A percentile compares a stretch with the other conserved stretches of the same genome.
Evolutionary conservation across 495 filamentous ascomycete species (phyloP).

Genomic region (Jackrogersella multiformis): DNA sequence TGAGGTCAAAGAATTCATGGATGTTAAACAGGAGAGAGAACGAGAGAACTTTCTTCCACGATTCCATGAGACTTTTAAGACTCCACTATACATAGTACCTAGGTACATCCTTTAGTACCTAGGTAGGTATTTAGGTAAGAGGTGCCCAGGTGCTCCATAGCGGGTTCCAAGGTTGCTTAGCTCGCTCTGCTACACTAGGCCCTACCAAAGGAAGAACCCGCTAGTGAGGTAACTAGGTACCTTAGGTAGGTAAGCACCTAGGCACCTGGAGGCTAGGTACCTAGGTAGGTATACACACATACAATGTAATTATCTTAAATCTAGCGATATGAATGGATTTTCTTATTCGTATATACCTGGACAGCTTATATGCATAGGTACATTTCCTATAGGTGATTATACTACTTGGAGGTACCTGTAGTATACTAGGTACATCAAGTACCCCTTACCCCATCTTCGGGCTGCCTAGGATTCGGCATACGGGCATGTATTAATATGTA

Average conservation of each 20-base stretch:
- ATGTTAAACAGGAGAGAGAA: conserved; percentile 2
- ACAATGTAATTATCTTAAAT: too few relatives aligned
- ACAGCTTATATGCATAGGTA: conserved; percentile 8
- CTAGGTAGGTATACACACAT: too few relatives aligned
- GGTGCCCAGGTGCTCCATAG: conserved; percentile 6
- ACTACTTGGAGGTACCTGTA: neutral
- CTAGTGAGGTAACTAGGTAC: too few relatives aligned
- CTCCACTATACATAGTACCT: too few relatives aligned
- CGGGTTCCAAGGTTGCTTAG: conserved; percentile 5
- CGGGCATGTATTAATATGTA: too few relatives aligned
- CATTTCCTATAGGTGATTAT: neutral
- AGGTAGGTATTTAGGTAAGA: too few relatives aligned
- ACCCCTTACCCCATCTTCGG: conserved; percentile 23
- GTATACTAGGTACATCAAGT: too few relatives aligned
- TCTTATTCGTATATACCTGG: neutral
- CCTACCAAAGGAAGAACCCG: conserved; percentile 13
- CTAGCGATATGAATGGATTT: neutral
- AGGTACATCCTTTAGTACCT: too few relatives aligned
- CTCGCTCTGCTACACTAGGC: neutral
- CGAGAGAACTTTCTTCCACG: too few relatives aligned
- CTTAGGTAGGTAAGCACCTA: neutral
- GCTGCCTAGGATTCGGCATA: conserved; percentile 11
- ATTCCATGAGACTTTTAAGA: too few relatives aligned
- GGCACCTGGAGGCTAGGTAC: neutral
- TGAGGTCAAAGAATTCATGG: conserved; percentile 1